A percentile compares a stretch with the other conserved stretches of the same genome.
Conservation (phyloP, 2,329 filamentous ascomycete species). For the Monosporascus sp. region DNA sequence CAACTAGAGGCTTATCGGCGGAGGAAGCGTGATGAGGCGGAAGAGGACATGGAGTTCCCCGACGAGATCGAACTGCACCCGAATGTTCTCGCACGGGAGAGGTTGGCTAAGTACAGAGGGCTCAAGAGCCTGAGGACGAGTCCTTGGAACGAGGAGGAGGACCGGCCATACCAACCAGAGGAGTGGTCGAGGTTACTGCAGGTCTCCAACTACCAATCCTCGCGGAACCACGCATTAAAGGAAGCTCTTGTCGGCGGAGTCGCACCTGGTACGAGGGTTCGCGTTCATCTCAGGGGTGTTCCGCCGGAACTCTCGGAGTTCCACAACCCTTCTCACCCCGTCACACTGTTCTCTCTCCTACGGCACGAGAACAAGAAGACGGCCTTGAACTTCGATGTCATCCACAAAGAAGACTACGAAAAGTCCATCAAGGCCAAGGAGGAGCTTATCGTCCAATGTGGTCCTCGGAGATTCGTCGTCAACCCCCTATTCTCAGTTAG, state of each 20-base stretch:
- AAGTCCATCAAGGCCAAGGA: slow-evolving; percentile 85
- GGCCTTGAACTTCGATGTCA: slow-evolving; percentile 83
- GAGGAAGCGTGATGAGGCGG: slow-evolving; percentile 71
- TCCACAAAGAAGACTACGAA: slow-evolving; percentile 70
- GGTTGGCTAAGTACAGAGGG: slow-evolving; percentile 80
- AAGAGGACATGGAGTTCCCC: slow-evolving; percentile 91
- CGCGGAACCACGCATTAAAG: slow-evolving; percentile 68
- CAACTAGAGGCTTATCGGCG: slow-evolving; percentile 78
- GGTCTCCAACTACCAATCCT: slow-evolving; percentile 83
- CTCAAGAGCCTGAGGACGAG: slow-evolving; percentile 87
- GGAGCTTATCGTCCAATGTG: slow-evolving; percentile 86
- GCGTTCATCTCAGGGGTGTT: slow-evolving; percentile 63
- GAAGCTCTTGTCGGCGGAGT: slow-evolving; percentile 90
- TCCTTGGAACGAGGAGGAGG: slow-evolving; percentile 83
- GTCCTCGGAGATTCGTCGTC: slow-evolving; percentile 78
- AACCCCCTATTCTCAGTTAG: slow-evolving; percentile 85
- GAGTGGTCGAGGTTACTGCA: slow-evolving; percentile 84
- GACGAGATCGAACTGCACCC: slow-evolving; percentile 95
- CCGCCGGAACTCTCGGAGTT: slow-evolving; percentile 38
- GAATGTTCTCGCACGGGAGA: slow-evolving; percentile 77
- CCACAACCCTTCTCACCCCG: slow-evolving; percentile 51
- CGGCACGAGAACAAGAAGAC: slow-evolving; percentile 94
- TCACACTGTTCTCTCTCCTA: slow-evolving; percentile 79
- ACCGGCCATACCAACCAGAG: slow-evolving; percentile 79
- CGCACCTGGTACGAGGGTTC: slow-evolving; percentile 74